phyloP scores from a whole-genome alignment of 352 stramenopile species.

The Aphanomyces euteiches region DNA sequence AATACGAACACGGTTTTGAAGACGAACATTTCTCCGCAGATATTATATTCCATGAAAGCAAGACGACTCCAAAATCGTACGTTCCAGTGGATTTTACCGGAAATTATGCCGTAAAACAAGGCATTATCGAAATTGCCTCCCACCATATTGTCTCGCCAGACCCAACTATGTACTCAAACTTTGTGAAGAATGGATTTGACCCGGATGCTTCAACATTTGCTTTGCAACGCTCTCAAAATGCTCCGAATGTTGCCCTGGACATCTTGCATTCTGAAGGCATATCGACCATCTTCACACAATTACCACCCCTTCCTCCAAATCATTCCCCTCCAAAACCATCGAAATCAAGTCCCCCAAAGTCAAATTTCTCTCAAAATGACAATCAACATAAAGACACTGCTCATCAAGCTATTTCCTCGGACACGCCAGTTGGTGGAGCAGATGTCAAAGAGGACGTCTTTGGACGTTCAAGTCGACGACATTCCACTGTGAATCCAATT shows the following conservation, averaged over 20 bases:
- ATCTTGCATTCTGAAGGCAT: conserved; percentile 66
- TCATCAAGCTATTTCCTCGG: neutral
- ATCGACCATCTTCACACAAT: conserved; percentile 28
- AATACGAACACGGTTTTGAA: conserved; percentile 80
- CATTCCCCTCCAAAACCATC: neutral
- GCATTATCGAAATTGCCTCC: conserved; percentile 74
- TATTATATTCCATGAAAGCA: conserved; percentile 59
- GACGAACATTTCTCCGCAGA: conserved; percentile 78
- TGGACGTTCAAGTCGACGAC: too few species aligned
- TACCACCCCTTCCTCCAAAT: neutral
- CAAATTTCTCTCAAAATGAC: neutral
- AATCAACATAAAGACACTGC: neutral
- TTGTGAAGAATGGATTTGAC: conserved; percentile 73
- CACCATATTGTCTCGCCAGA: conserved; percentile 73
- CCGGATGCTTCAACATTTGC: conserved; percentile 72
- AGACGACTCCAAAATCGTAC: conserved; percentile 38
- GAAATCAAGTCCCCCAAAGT: neutral
- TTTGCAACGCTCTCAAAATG: conserved; percentile 71
- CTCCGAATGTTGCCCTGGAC: conserved; percentile 68
- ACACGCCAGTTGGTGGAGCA: too few species aligned
- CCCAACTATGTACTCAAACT: conserved; percentile 74
- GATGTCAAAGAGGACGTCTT: too few species aligned
- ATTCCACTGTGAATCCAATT: neutral
- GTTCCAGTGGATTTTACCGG: conserved; percentile 63
- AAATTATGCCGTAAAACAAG: conserved; percentile 62